A percentile compares a stretch with the other conserved stretches of the same genome.
Evolutionary conservation across 2,329 filamentous ascomycete species (phyloP).

Genomic region (Sclerotinia sclerotiorum): DNA sequence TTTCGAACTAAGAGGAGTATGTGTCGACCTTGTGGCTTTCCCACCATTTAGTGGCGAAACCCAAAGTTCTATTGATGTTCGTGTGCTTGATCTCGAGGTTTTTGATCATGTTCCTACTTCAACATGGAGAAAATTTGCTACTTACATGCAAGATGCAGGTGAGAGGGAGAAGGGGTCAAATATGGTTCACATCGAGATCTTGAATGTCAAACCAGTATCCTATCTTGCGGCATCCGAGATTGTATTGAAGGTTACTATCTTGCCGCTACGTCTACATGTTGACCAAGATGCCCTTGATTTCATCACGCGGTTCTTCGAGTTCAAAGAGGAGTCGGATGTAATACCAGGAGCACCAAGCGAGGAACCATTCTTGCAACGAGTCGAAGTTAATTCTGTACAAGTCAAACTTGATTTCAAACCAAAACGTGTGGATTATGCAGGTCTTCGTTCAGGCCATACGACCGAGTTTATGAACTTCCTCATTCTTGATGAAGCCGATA

Average conservation of each 20-base stretch:
- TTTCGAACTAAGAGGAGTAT: conserved; percentile 84
- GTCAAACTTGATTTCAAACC: conserved; percentile 96
- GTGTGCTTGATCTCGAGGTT: conserved; percentile 80
- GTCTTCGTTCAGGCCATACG: conserved; percentile 86
- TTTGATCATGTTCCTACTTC: conserved; percentile 94
- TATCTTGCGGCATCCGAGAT: conserved; percentile 87
- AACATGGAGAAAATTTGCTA: conserved; percentile 97
- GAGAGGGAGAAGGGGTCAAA: conserved; percentile 80
- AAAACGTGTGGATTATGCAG: conserved; percentile 94
- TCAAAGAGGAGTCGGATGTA: conserved; percentile 73
- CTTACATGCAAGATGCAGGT: conserved; percentile 85
- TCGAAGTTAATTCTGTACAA: conserved; percentile 80
- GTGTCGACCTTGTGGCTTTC: conserved; percentile 78
- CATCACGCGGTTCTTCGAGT: conserved; percentile 95
- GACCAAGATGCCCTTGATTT: conserved; percentile 98
- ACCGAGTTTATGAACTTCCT: conserved; percentile 99
- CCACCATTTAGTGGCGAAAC: conserved; percentile 76
- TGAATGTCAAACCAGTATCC: conserved; percentile 83
- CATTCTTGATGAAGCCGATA: conserved; percentile 82
- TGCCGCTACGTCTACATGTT: conserved; percentile 88
- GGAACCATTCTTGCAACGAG: conserved; percentile 82
- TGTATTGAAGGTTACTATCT: conserved; percentile 73
- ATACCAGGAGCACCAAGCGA: conserved; percentile 63
- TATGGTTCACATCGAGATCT: conserved; percentile 86
- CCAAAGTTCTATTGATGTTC: conserved; percentile 81